Evolutionary conservation across 2,329 filamentous ascomycete species (phyloP).

Genomic region (Calonectria pteridis): DNA sequence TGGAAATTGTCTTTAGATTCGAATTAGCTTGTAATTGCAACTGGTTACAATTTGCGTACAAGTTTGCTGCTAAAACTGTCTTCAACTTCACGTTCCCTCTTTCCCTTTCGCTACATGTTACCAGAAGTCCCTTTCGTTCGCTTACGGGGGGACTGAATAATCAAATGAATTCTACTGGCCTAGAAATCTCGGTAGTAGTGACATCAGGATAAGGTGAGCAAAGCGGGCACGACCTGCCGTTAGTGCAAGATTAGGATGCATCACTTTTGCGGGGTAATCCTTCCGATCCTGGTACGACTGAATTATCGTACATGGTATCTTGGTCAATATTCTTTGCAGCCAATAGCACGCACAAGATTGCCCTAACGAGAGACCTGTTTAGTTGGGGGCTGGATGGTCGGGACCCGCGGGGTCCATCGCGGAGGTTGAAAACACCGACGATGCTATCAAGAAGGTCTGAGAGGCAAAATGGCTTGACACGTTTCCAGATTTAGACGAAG

Average conservation of each 20-base stretch:
- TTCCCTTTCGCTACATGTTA: not conserved
- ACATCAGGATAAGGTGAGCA: not conserved
- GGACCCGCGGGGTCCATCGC: not conserved
- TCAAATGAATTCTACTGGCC: not conserved
- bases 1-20: not conserved
- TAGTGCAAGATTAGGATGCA: not conserved
- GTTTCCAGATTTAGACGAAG: not conserved
- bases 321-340: not conserved
- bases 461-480: not conserved
- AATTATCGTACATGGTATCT: not conserved
- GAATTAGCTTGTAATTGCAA: not conserved
- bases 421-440: not conserved
- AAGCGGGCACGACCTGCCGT: not conserved
- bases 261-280: not conserved
- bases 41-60: not conserved
- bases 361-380: not conserved
- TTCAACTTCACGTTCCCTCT: not conserved
- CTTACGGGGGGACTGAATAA: not conserved
- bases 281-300: not conserved
- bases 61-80: not conserved
- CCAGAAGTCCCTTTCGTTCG: not conserved
- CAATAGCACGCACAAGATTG: not conserved
- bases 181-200: not conserved
- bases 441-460: not conserved
- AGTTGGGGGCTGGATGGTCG: not conserved